Percentiles rank a stretch among this genome's conserved stretches.
Conservation (phyloP, 2,329 filamentous ascomycete genomes). For the Ceratocystis cacaofunesta region DNA sequence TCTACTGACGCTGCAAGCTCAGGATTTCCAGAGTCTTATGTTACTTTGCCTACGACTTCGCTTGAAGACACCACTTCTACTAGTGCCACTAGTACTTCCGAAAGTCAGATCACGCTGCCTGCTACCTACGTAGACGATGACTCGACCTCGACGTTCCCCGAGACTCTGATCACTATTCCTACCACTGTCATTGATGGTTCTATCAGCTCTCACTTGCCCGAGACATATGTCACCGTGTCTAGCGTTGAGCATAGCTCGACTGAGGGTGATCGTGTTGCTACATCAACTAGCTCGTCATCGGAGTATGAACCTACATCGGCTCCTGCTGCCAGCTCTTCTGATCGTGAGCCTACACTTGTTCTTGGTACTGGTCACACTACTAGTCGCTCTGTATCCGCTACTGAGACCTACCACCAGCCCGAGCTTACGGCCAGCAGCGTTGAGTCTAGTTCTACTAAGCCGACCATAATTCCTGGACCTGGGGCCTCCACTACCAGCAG, state of each 20-base stretch:
- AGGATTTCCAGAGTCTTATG: neutral
- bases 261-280: neutral
- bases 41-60: neutral
- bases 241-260: neutral
- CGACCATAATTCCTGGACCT: neutral
- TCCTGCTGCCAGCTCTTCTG: neutral
- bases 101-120: conserved; percentile 4
- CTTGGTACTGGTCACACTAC: neutral
- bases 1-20: neutral
- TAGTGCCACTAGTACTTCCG: neutral
- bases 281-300: neutral
- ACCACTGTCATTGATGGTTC: neutral
- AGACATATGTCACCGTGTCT: neutral
- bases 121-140: conserved; percentile 6
- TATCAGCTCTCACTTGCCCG: neutral
- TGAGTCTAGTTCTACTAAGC: neutral
- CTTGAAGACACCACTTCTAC: neutral
- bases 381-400: neutral
- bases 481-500: neutral
- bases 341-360: neutral
- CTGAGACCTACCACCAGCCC: neutral
- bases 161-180: conserved; percentile 1
- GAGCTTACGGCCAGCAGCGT: neutral
- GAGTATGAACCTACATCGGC: neutral
- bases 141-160: conserved; percentile 14